A percentile compares a stretch with the other conserved stretches of the same genome.
phyloP scores from a whole-genome alignment of 805 yeast genomes.

The Starmerella sp. region DNA sequence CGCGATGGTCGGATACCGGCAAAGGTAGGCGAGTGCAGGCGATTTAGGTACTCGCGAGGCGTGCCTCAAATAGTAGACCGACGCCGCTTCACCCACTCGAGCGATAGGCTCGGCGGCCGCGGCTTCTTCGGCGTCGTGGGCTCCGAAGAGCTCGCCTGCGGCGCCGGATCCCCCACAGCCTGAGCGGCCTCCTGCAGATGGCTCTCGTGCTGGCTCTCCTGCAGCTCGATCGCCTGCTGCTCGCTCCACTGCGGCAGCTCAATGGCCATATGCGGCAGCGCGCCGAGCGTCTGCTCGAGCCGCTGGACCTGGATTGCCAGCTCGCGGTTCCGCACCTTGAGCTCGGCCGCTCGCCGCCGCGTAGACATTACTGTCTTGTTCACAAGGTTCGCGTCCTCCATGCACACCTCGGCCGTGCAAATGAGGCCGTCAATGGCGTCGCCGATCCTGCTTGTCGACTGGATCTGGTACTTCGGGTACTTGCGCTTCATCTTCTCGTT shows the following conservation, averaged over 20 bases:
- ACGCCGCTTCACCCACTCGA: background rate
- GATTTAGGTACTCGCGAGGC: no score
- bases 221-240: no score
- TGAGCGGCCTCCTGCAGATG: no score
- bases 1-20: no score
- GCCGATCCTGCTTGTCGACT: background rate
- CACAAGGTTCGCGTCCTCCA: slow-evolving; percentile 1
- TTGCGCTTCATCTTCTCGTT: background rate
- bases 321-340: background rate
- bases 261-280: no score
- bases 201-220: no score
- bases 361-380: background rate
- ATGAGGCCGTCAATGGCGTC: slow-evolving; percentile 5
- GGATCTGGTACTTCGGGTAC: slow-evolving; percentile 1
- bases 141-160: no score
- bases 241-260: no score
- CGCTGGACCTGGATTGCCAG: background rate
- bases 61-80: no score
- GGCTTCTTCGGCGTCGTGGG: no score
- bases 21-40: no score
- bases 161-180: no score
- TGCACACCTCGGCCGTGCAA: slow-evolving; percentile 1
- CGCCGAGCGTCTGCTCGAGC: background rate
- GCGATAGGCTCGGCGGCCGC: background rate
- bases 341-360: background rate